A percentile compares a stretch with the other conserved stretches of the same genome.
Evolutionary conservation across 768 basidiomycete species (phyloP).

Genomic region (Strobilomyces dryophilus): DNA sequence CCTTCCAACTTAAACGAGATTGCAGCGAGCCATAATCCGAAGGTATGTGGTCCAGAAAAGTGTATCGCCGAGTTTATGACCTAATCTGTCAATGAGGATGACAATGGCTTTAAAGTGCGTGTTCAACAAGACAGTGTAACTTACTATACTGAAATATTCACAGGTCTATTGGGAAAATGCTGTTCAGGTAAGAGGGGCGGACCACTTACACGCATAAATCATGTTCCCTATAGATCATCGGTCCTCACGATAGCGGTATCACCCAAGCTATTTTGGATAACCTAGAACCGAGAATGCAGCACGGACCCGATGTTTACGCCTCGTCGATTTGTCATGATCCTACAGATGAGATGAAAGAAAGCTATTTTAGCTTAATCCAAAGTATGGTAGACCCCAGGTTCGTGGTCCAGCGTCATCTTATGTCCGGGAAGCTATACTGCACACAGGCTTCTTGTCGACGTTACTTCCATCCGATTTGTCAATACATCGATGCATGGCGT

Average conservation of each 20-base stretch:
- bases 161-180: slow-evolving; percentile 91
- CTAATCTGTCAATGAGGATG: slow-evolving; percentile 43
- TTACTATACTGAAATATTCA: not conserved
- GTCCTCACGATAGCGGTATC: slow-evolving; percentile 79
- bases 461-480: slow-evolving; percentile 52
- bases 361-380: slow-evolving; percentile 49
- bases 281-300: slow-evolving; percentile 50
- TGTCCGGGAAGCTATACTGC: not conserved
- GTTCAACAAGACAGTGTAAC: not conserved
- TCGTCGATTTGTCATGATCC: slow-evolving; percentile 50
- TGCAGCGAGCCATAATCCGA: slow-evolving; percentile 83
- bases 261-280: slow-evolving; percentile 59
- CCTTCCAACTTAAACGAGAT: not conserved
- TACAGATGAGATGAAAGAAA: slow-evolving; percentile 54
- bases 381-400: slow-evolving; percentile 17
- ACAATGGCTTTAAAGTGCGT: slow-evolving; percentile 83
- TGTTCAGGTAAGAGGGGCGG: slow-evolving; percentile 53
- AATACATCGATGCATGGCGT: slow-evolving; percentile 94
- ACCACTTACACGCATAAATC: not conserved
- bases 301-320: slow-evolving; percentile 29
- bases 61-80: slow-evolving; percentile 2
- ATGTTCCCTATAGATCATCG: slow-evolving; percentile 58
- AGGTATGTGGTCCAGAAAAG: slow-evolving; percentile 39
- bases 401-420: not conserved
- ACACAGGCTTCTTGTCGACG: slow-evolving; percentile 9